Evolutionary conservation across 164 flowering plant genomes (phyloP), one percentile per base, ranked within the genome.

Genomic region (Akebia trifoliata): DNA sequence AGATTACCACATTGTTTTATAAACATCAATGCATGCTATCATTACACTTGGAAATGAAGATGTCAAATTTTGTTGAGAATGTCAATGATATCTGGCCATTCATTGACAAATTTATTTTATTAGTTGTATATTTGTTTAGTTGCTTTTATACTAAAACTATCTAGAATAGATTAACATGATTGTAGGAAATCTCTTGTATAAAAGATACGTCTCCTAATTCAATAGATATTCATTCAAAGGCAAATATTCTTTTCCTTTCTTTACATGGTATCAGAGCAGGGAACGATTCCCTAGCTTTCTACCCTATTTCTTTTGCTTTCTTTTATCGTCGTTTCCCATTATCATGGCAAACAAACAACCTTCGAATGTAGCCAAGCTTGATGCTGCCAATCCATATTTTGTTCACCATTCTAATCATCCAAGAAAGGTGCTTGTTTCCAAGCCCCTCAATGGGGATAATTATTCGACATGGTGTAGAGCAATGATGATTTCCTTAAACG

Each of bases 401-500:
- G 26, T 57, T 32, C 61, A 58, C 31, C 61, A 58, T 58, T 58
- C 40, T 12, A 50, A 58, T 35, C 50, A 57, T 42, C 61, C 15
- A 6, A 25, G 50, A 42, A 57, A 43, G 61, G 37, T 57, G 10
- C 61, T 57, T 57, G 50, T 44, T 26, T 57, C 50, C 37, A 57
- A 57, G 24, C 50, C 37, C 17, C 50, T 57, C 50, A n/a, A n/a
- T n/a, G n/a, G n/a, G n/a, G n/a, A n/a, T n/a, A n/a, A n/a, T n/a
- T n/a, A n/a, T n/a, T n/a, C 30, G 24, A 48, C 32, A 2, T 48
- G 32, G 51, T 48, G 51, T 26, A 12, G 17, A 48, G 51, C 32
- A 5, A 53, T 53, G 42, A 11, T 8, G 5, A 37, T 57, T 9
- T 57, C 51, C 30, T 44, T 44, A 14, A n/a, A n/a, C n/a, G n/a